A percentile compares a stretch with the other conserved stretches of the same genome.
These are phyloP conservation scores for Stagonosporopsis rhizophila DNA, from an alignment of 2,329 filamentous ascomycete genomes.

Conservation along the genomic window DNA sequence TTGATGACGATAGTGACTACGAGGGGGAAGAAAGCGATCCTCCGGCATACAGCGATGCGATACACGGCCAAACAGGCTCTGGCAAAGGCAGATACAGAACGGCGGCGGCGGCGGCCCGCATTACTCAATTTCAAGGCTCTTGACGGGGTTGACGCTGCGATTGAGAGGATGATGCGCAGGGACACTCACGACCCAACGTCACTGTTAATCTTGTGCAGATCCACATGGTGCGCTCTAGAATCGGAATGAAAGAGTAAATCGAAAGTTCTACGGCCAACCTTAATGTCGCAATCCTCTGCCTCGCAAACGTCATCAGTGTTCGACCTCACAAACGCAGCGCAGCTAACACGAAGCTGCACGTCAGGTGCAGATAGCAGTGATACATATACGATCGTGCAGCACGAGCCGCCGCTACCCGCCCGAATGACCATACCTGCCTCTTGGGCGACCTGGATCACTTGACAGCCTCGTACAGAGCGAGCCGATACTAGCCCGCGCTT, in stretches of 20 bases:
- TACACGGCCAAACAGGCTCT: not conserved
- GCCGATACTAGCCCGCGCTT: constrained; percentile 15
- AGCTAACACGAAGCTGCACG: constrained; percentile 8
- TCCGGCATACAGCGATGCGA: constrained; percentile 14
- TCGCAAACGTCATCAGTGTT: constrained; percentile 18
- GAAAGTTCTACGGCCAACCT: constrained; percentile 3
- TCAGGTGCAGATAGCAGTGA: constrained; percentile 2
- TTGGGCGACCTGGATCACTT: constrained; percentile 11
- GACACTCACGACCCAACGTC: not conserved
- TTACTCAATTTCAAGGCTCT: not conserved
- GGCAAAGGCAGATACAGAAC: not conserved
- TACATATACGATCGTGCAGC: constrained; percentile 14
- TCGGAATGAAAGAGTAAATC: constrained; percentile 6
- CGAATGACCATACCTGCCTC: constrained; percentile 13
- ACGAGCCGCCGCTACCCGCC: constrained; percentile 21
- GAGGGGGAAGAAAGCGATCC: not conserved
- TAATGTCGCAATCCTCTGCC: constrained; percentile 20
- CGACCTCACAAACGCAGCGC: constrained; percentile 6
- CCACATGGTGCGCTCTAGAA: not conserved
- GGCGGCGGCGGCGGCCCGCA: no score
- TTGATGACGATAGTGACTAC: constrained; percentile 16
- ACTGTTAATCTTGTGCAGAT: not conserved
- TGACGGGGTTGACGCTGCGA: not conserved
- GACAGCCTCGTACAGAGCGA: constrained; percentile 12
- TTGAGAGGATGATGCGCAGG: not conserved